Base-by-base conservation (phyloP, 1,139 yeast genomes). In the Geotrichum restrictum region DNA sequence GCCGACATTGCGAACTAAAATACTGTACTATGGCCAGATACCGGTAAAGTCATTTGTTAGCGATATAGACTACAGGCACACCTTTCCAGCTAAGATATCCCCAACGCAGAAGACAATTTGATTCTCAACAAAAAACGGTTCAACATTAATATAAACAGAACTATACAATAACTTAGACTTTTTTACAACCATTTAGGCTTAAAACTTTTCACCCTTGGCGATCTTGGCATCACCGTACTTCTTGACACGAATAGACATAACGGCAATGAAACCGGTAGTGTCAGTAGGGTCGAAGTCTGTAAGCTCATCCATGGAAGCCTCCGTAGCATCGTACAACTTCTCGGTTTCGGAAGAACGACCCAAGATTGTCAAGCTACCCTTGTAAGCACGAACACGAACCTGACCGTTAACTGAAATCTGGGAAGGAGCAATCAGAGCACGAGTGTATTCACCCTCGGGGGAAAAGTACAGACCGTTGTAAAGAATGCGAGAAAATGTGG, bases 401-500 rank as follows among this genome's bases (percentile, higher is more conserved):
- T 83, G 85, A 75, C 98, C 98, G 69, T 93, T 93, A 65, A 93
- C 98, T 53, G 95, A 85, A 64, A 77, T 81, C 76, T 93, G 98
- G 49, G 98, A 91, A 56, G 97, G 96, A 57, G 80, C 81, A 65
- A 93, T 93, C 89, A 89, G 86, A 27, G 93, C 74, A 76, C 97
- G 85, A 68, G 88, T 85, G 71, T 85, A 93, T 74, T 93, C 98
- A 74, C 97, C 88, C 78, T 93, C 98, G 68, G 98, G 98, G 49
- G 96, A 84, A 78, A 88, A 93, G 79, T 91, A 93, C 80, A 91
- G 83, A 74, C 98, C 98, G 71, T 93, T 93, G 82, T 93, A 93
- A 63, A 93, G 80, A 68, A 88, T 79, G 71, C 85, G 87, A 61
- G 98, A 83, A 77, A 89, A 91, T 54, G 91, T 74, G 64, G 95